Evolutionary conservation across 352 stramenopile species (phyloP), one percentile per base, ranked within the genome.

Genomic region (Phytophthora pisi): DNA sequence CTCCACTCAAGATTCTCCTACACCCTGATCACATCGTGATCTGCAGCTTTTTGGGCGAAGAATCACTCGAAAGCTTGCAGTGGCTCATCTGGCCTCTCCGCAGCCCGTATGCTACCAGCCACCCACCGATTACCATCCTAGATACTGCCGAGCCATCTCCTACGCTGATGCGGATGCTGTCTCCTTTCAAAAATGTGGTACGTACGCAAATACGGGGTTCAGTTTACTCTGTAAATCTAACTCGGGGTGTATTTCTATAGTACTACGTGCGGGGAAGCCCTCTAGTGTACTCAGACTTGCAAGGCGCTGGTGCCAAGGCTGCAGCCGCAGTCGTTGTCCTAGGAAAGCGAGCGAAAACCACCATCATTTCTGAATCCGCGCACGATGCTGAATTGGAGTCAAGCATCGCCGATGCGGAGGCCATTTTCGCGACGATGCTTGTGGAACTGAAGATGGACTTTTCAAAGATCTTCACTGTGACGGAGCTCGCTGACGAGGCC

Each of bases 361-460:
- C 63, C 2, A 57, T 66, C 16, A 57, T 81, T 43, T 71, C 61
- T 5, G 64, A 65, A 20, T 74, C 57, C 1, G 70, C 62, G 9
- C 68, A 31, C 5, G 82, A 90, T 26, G 51, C 49, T 6, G 82
- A 91, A 38, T 47, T 92, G 18, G 84, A 93, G 30, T 84, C 81
- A 40, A 92, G 82, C 30, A 90, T 96, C 2, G 78, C 82, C 28
- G 88, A 96, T 60, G 79, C 86, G 0, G 86, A 96, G 62, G 88
- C 86, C 10, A 93, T 96, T 69, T 94, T 96, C 53, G 80, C 78
- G 24, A 94, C 88, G 16, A 93, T 96, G 86, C 69, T 96, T 13
- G 86, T 96, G 34, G 86, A 94, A 60, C 70, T 96, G 34, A 94
- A 96, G 64, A 93, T 96, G 86, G 82, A 96, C 62, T 91, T 93